Evolutionary conservation across 1,139 yeast species (phyloP), one percentile per base, ranked within the genome.

Genomic region (Yamadazyma diospyri): DNA sequence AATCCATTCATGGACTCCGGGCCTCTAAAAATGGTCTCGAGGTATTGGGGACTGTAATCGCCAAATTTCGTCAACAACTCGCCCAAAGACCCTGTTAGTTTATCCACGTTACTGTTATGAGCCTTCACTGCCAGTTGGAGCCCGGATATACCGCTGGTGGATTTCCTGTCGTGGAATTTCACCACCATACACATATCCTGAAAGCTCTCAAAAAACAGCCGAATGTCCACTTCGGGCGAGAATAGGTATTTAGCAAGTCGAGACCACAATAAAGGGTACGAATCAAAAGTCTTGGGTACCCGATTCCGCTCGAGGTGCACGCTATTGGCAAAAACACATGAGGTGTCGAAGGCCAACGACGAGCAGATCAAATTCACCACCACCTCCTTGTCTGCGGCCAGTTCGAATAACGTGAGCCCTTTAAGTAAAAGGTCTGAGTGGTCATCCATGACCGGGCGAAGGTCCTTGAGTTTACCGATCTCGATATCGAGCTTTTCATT

Each of bases 341-440:
- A 50, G 13, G 80, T 59, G 50, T 83, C 94, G 50, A 73, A 80
- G 25, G 61, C 53, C 17, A 81, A 49, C 13, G 81, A 67, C 11
- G 61, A 50, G 0, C 66, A 51, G 9, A 79, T 56, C 5, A 81
- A 61, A n/a, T 58, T 46, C 38, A 68, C 53, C 0, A 33, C 8
- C 3, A 15, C 8, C 6, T 8, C 6, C 18, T 11, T 23, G 14
- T 28, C n/a, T 9, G 33, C 4, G 12, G 11, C n/a, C 12, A 18
- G 13, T 17, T 30, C 14, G 12, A 23, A 13, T 40, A 29, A 3
- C 5, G 5, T 5, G 12, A 29, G 11, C 3, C 25, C 11, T 5
- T 25, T 13, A 8, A 36, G 7, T 19, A 36, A 13, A 6, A 25
- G 9, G 33, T 48, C 11, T 29, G 44, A 20, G 36, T 37, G 14